A percentile compares a stretch with the other conserved stretches of the same genome.
Evolutionary conservation across 208 protist species (phyloP).

Genomic region (Leishmania braziliensis): DNA sequence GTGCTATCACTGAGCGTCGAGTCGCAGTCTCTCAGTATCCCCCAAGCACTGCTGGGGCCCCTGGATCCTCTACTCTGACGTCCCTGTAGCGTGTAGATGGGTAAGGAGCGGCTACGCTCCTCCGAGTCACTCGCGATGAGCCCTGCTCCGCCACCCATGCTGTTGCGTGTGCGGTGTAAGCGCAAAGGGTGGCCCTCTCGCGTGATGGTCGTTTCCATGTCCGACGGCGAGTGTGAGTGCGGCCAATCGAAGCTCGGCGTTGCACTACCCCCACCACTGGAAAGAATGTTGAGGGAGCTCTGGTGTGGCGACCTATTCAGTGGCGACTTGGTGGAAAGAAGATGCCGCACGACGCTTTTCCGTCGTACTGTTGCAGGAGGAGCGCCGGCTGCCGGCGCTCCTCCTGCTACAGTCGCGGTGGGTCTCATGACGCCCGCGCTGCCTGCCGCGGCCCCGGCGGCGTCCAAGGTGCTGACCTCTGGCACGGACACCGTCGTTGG

Average conservation of each 20-base stretch:
- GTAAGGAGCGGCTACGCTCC: conserved; percentile 11
- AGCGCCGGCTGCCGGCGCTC: background rate
- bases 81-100: conserved; percentile 9
- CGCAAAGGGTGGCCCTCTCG: background rate
- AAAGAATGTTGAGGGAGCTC: background rate
- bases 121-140: conserved; percentile 11
- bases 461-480: background rate
- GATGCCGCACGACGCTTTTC: conserved; percentile 7
- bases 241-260: background rate
- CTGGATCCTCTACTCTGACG: background rate
- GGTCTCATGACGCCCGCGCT: background rate
- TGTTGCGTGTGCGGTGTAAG: background rate
- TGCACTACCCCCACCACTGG: background rate
- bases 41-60: background rate
- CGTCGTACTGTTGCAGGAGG: background rate
- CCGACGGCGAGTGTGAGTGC: background rate
- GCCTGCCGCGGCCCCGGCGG: background rate
- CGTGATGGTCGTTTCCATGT: background rate
- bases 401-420: background rate
- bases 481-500: background rate
- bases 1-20: conserved; percentile 8
- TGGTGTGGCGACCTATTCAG: conserved; percentile 17
- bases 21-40: background rate
- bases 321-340: conserved; percentile 3
- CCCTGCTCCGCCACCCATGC: background rate